phyloP scores from a whole-genome alignment of 257 asterid species.

The Nicotiana tomentosiformis region DNA sequence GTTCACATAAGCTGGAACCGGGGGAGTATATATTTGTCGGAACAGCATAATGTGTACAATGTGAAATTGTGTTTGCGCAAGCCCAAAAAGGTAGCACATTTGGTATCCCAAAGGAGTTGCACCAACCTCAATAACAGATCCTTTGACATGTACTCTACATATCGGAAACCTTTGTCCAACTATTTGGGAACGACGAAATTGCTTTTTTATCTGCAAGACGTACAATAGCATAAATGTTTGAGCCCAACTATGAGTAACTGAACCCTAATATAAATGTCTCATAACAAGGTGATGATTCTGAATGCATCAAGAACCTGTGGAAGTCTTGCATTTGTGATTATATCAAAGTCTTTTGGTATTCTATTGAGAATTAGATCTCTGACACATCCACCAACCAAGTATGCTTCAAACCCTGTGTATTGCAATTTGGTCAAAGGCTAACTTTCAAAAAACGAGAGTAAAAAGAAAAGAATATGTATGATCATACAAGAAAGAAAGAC shows the following conservation, averaged over 20 bases:
- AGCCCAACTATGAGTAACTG: not conserved
- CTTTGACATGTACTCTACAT: constrained; percentile 56
- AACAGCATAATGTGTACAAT: not conserved
- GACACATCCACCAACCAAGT: constrained; percentile 97
- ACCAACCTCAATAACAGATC: constrained; percentile 69
- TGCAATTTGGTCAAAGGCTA: not conserved
- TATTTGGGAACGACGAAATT: constrained; percentile 42
- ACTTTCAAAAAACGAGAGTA: not conserved
- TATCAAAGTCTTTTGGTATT: constrained; percentile 89
- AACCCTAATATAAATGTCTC: not conserved
- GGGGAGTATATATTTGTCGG: not conserved
- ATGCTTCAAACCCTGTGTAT: constrained; percentile 67
- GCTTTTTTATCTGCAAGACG: constrained; percentile 45
- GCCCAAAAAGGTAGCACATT: not conserved
- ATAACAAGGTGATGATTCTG: not conserved
- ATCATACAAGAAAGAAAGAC: not conserved
- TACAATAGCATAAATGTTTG: not conserved
- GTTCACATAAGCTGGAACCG: too few relatives aligned
- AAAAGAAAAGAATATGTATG: not conserved
- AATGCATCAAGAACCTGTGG: constrained; percentile 34
- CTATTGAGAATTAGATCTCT: constrained; percentile 81
- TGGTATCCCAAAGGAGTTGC: constrained; percentile 6
- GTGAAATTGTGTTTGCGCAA: not conserved
- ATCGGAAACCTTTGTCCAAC: constrained; percentile 82
- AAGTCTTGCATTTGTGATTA: constrained; percentile 77